Evolutionary conservation across 805 yeast genomes (phyloP).

Genomic region (Kuraishia piskuri): DNA sequence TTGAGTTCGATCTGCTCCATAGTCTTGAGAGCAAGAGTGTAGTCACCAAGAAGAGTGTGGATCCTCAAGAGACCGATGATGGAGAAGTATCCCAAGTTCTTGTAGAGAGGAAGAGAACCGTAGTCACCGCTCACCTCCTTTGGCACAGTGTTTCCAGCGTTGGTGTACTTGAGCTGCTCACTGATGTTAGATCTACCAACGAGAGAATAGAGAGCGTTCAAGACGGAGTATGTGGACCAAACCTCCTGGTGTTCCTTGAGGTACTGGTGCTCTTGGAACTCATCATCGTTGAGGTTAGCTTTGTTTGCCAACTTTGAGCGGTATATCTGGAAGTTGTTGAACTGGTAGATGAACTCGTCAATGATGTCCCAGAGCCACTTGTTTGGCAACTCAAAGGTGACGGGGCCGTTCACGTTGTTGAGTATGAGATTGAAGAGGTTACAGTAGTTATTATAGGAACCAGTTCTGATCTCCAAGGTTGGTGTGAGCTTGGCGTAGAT

Average conservation of each 20-base stretch:
- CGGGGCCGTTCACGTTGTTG: conserved; percentile 33
- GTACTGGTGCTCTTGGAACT: conserved; percentile 24
- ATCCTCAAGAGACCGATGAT: conserved; percentile 40
- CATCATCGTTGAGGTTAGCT: conserved; percentile 16
- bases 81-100: conserved; percentile 38
- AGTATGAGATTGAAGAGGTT: conserved; percentile 35
- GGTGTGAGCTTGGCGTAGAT: conserved; percentile 34
- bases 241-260: conserved; percentile 29
- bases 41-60: conserved; percentile 41
- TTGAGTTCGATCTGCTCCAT: conserved; percentile 37
- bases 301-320: conserved; percentile 26
- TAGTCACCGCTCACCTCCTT: conserved; percentile 32
- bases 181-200: conserved; percentile 23
- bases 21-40: conserved; percentile 37
- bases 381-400: conserved; percentile 35
- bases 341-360: conserved; percentile 45
- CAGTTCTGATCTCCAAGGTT: conserved; percentile 33
- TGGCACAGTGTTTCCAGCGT: conserved; percentile 14
- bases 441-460: conserved; percentile 41
- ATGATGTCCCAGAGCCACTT: conserved; percentile 45
- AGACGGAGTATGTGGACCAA: conserved; percentile 38
- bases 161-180: conserved; percentile 28
- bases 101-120: conserved; percentile 32
- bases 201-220: conserved; percentile 39
- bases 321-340: conserved; percentile 33